phyloP scores from a whole-genome alignment of 345 rosid species.

The Heritiera fomes region DNA sequence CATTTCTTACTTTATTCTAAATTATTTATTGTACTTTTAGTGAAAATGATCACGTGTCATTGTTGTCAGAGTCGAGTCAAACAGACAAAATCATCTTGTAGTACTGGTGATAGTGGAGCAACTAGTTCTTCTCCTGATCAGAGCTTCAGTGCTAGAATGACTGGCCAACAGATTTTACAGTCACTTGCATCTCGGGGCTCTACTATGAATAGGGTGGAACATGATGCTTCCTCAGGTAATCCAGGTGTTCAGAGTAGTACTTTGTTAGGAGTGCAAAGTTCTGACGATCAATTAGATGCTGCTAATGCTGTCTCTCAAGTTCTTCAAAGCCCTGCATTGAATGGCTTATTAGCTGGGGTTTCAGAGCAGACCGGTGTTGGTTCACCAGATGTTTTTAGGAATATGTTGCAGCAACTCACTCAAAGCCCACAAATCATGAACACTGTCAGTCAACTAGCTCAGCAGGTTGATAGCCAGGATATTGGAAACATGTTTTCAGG shows the following conservation, averaged over 20 bases:
- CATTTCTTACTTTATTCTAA: conserved; percentile 4
- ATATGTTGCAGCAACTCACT: conserved; percentile 82
- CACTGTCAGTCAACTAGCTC: conserved; percentile 82
- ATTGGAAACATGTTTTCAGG: conserved; percentile 75
- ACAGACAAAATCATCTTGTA: conserved; percentile 41
- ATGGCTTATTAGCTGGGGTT: conserved; percentile 68
- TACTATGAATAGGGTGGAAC: conserved; percentile 25
- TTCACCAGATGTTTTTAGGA: conserved; percentile 77
- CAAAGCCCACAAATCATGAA: conserved; percentile 86
- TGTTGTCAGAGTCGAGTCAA: conserved; percentile 47
- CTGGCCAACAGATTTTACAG: conserved; percentile 65
- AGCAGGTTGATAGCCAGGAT: conserved; percentile 77
- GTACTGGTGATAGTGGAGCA: conserved; percentile 40
- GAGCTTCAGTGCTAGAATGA: conserved; percentile 34
- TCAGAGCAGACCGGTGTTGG: conserved; percentile 78
- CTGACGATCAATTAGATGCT: conserved; percentile 47
- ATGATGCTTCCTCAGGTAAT: conserved; percentile 28
- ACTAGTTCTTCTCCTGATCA: conserved; percentile 40
- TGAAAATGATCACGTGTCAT: conserved; percentile 8
- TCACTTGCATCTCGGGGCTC: conserved; percentile 59
- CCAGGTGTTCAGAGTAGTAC: conserved; percentile 27
- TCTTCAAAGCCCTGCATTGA: conserved; percentile 61
- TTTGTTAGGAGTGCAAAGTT: conserved; percentile 36
- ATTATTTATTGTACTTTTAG: background rate
- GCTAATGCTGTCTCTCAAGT: conserved; percentile 71